These are phyloP conservation scores for Leccinum uliginosum DNA, from an alignment of 768 basidiomycete species.

Conservation along the genomic window DNA sequence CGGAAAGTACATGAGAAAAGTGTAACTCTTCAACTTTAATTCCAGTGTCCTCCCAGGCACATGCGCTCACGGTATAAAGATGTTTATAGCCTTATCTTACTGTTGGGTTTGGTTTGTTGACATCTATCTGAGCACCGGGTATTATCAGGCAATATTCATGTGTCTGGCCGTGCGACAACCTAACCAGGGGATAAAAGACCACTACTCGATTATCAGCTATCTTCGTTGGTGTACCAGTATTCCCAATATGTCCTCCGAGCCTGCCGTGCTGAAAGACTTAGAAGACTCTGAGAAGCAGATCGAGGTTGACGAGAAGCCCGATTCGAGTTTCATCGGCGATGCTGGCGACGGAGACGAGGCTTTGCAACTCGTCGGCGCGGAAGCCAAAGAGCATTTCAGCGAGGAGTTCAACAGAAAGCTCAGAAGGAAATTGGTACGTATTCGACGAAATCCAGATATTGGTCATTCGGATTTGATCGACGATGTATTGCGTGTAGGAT, in stretches of 20 bases:
- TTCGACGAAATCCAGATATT: not conserved
- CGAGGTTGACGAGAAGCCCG: slow-evolving; percentile 33
- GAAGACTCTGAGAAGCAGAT: slow-evolving; percentile 15
- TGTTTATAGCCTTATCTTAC: slow-evolving; percentile 17
- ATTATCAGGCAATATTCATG: slow-evolving; percentile 7
- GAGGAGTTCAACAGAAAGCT: slow-evolving; percentile 58
- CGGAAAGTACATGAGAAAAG: too few species aligned
- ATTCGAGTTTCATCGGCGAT: slow-evolving; percentile 29
- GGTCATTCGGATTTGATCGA: not conserved
- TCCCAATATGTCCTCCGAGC: slow-evolving; percentile 20
- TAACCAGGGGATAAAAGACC: slow-evolving; percentile 10
- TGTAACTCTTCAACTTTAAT: not conserved
- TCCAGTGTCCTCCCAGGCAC: not conserved
- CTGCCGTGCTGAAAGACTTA: slow-evolving; percentile 4
- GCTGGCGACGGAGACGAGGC: slow-evolving; percentile 54
- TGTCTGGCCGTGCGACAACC: slow-evolving; percentile 6
- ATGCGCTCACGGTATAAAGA: slow-evolving; percentile 6
- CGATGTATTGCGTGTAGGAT: slow-evolving; percentile 34
- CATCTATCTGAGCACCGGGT: not conserved
- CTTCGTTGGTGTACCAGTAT: not conserved
- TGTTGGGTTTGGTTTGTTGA: not conserved
- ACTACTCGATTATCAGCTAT: not conserved
- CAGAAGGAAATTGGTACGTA: slow-evolving; percentile 53
- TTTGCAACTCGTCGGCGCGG: slow-evolving; percentile 52
- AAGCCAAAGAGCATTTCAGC: slow-evolving; percentile 47